These are phyloP conservation scores for Schizochytrium sp. DNA, from an alignment of 108 stramenopile genomes.

Conservation along the genomic window DNA sequence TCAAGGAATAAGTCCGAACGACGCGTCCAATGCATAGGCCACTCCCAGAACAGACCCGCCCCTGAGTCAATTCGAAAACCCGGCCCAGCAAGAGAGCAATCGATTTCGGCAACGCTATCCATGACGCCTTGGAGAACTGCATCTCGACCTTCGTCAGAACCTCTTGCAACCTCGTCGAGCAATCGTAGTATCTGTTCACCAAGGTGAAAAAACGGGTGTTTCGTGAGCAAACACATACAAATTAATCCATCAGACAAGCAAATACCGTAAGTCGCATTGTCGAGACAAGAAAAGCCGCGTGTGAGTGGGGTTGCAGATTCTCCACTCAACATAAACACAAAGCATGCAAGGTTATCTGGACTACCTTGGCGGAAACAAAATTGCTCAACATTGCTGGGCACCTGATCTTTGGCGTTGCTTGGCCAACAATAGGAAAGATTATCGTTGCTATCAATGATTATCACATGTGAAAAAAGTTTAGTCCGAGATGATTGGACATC, in stretches of 20 bases:
- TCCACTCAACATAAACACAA: slow-evolving; percentile 55
- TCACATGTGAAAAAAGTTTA: neutral
- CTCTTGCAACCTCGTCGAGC: neutral
- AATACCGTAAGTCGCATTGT: slow-evolving; percentile 7
- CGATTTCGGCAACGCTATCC: neutral
- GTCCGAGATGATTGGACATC: neutral
- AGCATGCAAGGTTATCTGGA: neutral
- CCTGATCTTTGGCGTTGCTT: neutral
- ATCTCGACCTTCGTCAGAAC: neutral
- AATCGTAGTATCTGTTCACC: neutral
- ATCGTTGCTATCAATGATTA: neutral
- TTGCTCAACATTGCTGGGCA: slow-evolving; percentile 23
- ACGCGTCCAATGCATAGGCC: neutral
- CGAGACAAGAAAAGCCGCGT: slow-evolving; percentile 15
- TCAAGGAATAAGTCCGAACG: neutral
- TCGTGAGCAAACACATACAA: slow-evolving; percentile 32
- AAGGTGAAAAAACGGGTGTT: slow-evolving; percentile 1
- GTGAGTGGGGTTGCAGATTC: slow-evolving; percentile 37
- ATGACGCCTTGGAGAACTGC: neutral
- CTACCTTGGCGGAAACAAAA: slow-evolving; percentile 19
- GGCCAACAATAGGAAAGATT: neutral
- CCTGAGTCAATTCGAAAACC: neutral
- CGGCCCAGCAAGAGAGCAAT: neutral
- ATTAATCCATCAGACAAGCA: neutral
- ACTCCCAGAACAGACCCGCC: neutral